Conservation (phyloP, 306 rosid genomes). For the Cicer arietinum region DNA sequence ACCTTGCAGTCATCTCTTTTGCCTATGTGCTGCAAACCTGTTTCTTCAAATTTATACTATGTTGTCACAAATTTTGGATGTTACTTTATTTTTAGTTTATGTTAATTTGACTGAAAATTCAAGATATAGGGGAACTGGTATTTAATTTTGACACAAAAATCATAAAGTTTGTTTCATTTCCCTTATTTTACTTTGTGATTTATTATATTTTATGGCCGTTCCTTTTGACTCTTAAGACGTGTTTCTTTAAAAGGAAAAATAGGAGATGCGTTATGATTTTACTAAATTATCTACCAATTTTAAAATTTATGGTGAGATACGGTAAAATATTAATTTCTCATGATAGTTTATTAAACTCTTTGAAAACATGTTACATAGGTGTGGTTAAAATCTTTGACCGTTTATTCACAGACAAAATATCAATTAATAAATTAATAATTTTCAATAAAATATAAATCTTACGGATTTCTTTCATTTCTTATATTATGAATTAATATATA, state of each 20-base stretch:
- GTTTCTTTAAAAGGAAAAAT: neutral
- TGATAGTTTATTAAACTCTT: too few species aligned
- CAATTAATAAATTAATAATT: too few species aligned
- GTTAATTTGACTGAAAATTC: slow-evolving; percentile 21
- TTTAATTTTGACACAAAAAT: neutral
- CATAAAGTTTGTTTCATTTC: neutral
- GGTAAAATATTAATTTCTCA: too few species aligned
- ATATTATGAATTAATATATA: too few species aligned
- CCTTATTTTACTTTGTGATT: neutral
- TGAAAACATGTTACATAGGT: neutral
- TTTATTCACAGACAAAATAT: too few species aligned
- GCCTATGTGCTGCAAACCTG: slow-evolving; percentile 8
- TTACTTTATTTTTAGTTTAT: slow-evolving; percentile 29
- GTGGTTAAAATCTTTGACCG: slow-evolving; percentile 9
- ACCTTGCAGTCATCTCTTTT: slow-evolving; percentile 33
- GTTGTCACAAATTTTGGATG: slow-evolving; percentile 33
- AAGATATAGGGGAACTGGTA: neutral
- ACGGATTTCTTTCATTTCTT: too few species aligned
- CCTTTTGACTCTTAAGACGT: neutral
- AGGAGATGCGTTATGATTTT: too few species aligned
- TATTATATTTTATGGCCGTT: neutral
- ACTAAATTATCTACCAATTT: too few species aligned
- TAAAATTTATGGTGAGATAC: too few species aligned
- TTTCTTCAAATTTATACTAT: neutral
- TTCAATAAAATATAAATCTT: too few species aligned